phyloP scores from a whole-genome alignment of 2,329 filamentous ascomycete species.

The Sphaerostilbella broomeana region DNA sequence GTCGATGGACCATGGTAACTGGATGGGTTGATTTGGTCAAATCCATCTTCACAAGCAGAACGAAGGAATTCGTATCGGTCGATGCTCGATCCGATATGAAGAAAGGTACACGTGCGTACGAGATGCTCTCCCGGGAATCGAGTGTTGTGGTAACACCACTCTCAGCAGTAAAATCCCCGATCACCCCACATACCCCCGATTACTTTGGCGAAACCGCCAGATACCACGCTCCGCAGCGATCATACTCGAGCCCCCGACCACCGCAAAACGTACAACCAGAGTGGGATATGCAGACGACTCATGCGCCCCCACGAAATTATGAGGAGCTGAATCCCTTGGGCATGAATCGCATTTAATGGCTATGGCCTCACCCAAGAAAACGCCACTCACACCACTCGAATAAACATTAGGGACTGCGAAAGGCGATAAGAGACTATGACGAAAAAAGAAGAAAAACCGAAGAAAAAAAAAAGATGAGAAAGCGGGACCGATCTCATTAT shows the following conservation, averaged over 20 bases:
- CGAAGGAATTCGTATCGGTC: slow-evolving; percentile 81
- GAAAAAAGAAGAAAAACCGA: neutral
- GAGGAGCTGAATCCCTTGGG: slow-evolving; percentile 47
- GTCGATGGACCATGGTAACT: slow-evolving; percentile 74
- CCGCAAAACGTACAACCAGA: slow-evolving; percentile 29
- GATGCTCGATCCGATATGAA: slow-evolving; percentile 63
- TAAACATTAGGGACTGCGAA: neutral
- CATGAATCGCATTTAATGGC: slow-evolving; percentile 48
- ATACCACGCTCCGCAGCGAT: slow-evolving; percentile 48
- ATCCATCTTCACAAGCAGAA: slow-evolving; percentile 41
- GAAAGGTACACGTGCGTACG: slow-evolving; percentile 64
- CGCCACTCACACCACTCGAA: neutral
- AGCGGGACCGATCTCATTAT: neutral
- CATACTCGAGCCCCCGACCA: slow-evolving; percentile 50
- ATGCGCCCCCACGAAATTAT: slow-evolving; percentile 26
- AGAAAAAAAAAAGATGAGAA: neutral
- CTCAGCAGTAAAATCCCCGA: slow-evolving; percentile 32
- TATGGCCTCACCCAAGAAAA: neutral
- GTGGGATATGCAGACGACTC: slow-evolving; percentile 39
- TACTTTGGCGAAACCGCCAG: slow-evolving; percentile 49
- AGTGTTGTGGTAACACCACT: slow-evolving; percentile 48
- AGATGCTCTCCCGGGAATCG: slow-evolving; percentile 65
- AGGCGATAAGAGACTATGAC: neutral
- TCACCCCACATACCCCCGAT: slow-evolving; percentile 44
- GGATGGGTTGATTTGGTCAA: slow-evolving; percentile 70